phyloP scores from a whole-genome alignment of 2,329 filamentous ascomycete species.

The Neonectria coccinea region DNA sequence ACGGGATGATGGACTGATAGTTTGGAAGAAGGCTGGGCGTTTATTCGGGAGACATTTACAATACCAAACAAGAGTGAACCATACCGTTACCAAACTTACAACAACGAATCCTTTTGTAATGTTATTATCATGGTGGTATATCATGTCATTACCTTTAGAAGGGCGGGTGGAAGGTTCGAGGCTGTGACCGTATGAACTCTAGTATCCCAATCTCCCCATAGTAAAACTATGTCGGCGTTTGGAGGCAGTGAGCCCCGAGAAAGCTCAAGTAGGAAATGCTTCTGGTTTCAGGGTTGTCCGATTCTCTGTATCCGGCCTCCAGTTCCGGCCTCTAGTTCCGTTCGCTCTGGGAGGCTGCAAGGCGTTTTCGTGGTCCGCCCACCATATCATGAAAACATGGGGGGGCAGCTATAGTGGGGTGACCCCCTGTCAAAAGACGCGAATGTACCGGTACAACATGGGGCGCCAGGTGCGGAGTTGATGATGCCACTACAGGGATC shows the following conservation, averaged over 20 bases:
- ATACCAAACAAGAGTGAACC: neutral
- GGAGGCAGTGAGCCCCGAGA: neutral
- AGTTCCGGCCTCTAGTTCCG: neutral
- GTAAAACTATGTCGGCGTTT: neutral
- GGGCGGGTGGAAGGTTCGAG: neutral
- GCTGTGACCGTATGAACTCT: neutral
- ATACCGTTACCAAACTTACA: neutral
- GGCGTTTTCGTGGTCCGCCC: slow-evolving; percentile 2
- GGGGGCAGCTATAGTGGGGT: neutral
- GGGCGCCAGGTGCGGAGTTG: neutral
- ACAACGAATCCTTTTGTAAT: neutral
- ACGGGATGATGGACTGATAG: neutral
- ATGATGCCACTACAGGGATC: neutral
- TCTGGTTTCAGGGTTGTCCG: neutral
- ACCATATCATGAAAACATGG: neutral
- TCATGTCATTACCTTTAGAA: neutral
- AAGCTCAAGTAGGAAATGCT: neutral
- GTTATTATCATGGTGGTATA: neutral
- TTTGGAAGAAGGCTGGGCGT: neutral
- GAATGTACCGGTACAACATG: slow-evolving; percentile 3
- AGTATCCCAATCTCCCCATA: neutral
- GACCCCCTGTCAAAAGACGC: neutral
- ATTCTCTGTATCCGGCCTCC: neutral
- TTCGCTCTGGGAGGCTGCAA: neutral
- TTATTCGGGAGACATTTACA: neutral